Evolutionary conservation across 2,329 filamentous ascomycete species (phyloP).

Genomic region (Orbilia ellipsospora): DNA sequence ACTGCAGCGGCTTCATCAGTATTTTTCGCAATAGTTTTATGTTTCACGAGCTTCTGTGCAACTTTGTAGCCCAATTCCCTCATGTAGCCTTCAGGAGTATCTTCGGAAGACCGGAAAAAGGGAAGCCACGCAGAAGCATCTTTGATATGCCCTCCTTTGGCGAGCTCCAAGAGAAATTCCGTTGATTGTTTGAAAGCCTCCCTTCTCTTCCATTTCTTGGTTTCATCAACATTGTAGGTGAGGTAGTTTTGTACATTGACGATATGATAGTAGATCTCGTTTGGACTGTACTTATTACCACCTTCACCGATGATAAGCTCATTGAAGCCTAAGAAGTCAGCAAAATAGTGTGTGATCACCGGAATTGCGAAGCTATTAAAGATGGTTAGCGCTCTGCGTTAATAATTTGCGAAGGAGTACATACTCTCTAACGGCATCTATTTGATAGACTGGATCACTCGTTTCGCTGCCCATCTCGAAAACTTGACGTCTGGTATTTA

Average conservation of each 20-base stretch:
- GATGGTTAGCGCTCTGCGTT: neutral
- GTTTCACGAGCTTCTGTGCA: slow-evolving; percentile 32
- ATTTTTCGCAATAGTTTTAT: slow-evolving; percentile 30
- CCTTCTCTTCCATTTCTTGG: slow-evolving; percentile 57
- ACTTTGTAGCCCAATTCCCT: slow-evolving; percentile 42
- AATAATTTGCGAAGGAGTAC: neutral
- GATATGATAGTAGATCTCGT: slow-evolving; percentile 59
- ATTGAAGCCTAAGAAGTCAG: slow-evolving; percentile 58
- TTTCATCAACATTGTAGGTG: slow-evolving; percentile 58
- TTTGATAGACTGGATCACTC: slow-evolving; percentile 54
- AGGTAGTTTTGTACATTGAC: slow-evolving; percentile 59
- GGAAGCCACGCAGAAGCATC: slow-evolving; percentile 31
- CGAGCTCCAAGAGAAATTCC: slow-evolving; percentile 52
- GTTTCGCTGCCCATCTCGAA: slow-evolving; percentile 16
- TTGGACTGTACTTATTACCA: slow-evolving; percentile 55
- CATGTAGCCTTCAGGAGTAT: slow-evolving; percentile 36
- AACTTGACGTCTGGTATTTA: slow-evolving; percentile 34
- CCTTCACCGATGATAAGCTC: slow-evolving; percentile 52
- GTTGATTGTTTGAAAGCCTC: slow-evolving; percentile 57
- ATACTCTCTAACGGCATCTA: slow-evolving; percentile 59
- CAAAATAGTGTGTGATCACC: slow-evolving; percentile 60
- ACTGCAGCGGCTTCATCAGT: slow-evolving; percentile 38
- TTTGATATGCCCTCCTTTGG: slow-evolving; percentile 46
- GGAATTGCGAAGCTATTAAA: slow-evolving; percentile 57
- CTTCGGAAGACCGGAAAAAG: slow-evolving; percentile 8